Evolutionary conservation across 2,329 filamentous ascomycete genomes (phyloP).

Genomic region (Xylaria polymorpha): DNA sequence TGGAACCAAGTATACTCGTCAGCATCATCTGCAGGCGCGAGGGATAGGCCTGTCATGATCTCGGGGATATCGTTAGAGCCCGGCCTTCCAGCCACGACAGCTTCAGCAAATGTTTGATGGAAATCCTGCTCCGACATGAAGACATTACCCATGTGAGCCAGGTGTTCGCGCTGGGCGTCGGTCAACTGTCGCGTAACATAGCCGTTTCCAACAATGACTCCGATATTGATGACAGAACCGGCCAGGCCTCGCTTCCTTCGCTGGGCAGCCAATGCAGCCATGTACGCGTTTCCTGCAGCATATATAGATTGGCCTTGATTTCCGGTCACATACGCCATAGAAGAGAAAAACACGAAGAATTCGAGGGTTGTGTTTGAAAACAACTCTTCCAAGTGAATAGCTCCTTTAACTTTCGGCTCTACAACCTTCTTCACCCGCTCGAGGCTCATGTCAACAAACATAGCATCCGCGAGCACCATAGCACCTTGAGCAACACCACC

Average conservation of each 20-base stretch:
- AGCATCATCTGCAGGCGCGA: conserved; percentile 18
- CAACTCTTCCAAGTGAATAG: conserved; percentile 48
- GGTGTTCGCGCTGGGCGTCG: too few relatives aligned
- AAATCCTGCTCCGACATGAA: conserved; percentile 39
- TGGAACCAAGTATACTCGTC: conserved; percentile 5
- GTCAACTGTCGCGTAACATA: conserved; percentile 43
- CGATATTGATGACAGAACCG: conserved; percentile 47
- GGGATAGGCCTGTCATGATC: conserved; percentile 34
- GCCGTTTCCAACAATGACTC: conserved; percentile 44
- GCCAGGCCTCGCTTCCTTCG: conserved; percentile 46
- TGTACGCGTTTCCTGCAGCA: conserved; percentile 54
- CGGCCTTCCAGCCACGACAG: conserved; percentile 32
- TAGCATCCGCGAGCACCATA: conserved; percentile 51
- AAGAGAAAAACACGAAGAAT: conserved; percentile 58
- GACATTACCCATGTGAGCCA: too few relatives aligned
- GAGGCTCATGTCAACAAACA: conserved; percentile 48
- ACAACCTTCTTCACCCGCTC: conserved; percentile 46
- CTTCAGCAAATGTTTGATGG: conserved; percentile 39
- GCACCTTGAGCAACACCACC: conserved; percentile 54
- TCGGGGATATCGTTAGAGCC: conserved; percentile 5
- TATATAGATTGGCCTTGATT: conserved; percentile 55
- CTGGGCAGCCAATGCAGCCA: conserved; percentile 48
- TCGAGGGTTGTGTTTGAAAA: conserved; percentile 50
- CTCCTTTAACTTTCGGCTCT: conserved; percentile 56
- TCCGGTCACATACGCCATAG: conserved; percentile 51